phyloP scores from a whole-genome alignment of 345 rosid species.

The Salix brachista region DNA sequence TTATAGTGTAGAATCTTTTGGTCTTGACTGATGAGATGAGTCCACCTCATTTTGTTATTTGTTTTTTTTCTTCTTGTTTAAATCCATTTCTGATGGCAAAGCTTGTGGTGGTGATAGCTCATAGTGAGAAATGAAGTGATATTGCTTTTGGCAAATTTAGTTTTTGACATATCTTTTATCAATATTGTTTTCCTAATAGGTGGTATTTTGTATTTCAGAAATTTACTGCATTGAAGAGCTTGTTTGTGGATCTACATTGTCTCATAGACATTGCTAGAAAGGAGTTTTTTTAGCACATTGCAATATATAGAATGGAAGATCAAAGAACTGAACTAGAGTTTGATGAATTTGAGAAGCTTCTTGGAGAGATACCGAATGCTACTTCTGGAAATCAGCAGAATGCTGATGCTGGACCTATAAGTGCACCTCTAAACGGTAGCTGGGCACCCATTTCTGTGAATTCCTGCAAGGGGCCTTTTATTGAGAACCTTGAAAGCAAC shows the following conservation, averaged over 20 bases:
- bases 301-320: slow-evolving; percentile 46
- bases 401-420: slow-evolving; percentile 35
- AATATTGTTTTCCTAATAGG: neutral
- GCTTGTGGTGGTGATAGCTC: neutral
- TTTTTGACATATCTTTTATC: neutral
- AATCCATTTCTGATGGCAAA: neutral
- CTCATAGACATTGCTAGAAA: slow-evolving; percentile 9
- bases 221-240: slow-evolving; percentile 24
- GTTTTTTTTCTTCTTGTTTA: neutral
- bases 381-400: slow-evolving; percentile 49
- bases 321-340: slow-evolving; percentile 47
- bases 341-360: slow-evolving; percentile 78
- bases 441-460: slow-evolving; percentile 29
- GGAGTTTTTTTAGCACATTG: slow-evolving; percentile 3
- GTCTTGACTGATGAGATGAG: neutral
- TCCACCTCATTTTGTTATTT: neutral
- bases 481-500: slow-evolving; percentile 29
- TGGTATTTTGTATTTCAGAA: neutral
- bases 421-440: slow-evolving; percentile 21
- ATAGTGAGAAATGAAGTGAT: neutral
- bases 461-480: slow-evolving; percentile 34
- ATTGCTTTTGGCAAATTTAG: neutral
- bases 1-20: slow-evolving; percentile 6
- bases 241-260: slow-evolving; percentile 19
- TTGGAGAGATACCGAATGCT: slow-evolving; percentile 74